phyloP scores from a whole-genome alignment of 805 yeast species.

The Suhomyces tanzawaensis region DNA sequence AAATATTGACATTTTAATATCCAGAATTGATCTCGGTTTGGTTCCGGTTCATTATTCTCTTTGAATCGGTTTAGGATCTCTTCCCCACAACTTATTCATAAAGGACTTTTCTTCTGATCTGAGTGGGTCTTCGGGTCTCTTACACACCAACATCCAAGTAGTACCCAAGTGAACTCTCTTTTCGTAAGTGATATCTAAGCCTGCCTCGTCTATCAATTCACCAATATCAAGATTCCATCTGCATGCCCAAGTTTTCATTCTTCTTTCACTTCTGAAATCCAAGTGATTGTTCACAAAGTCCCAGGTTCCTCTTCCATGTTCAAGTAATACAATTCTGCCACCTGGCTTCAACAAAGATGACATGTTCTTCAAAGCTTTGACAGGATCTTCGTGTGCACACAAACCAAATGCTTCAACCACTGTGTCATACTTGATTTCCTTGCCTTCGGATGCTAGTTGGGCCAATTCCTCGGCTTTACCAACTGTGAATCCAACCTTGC shows the following conservation, averaged over 20 bases:
- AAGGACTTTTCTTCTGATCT: slow-evolving; percentile 42
- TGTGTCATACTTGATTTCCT: slow-evolving; percentile 73
- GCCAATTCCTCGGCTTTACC: slow-evolving; percentile 85
- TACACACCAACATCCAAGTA: slow-evolving; percentile 81
- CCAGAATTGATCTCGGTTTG: too few relatives aligned
- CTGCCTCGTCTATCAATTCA: slow-evolving; percentile 78
- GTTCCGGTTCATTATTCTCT: slow-evolving; percentile 10
- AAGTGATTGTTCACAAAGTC: slow-evolving; percentile 73
- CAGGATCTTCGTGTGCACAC: slow-evolving; percentile 95
- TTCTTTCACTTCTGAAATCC: slow-evolving; percentile 78
- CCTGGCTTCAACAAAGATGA: slow-evolving; percentile 73
- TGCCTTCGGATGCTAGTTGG: slow-evolving; percentile 44
- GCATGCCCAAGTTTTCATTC: slow-evolving; percentile 93
- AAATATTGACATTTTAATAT: too few relatives aligned
- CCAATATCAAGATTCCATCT: slow-evolving; percentile 96
- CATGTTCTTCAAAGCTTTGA: slow-evolving; percentile 74
- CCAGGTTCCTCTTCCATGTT: slow-evolving; percentile 88
- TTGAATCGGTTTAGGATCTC: slow-evolving; percentile 27
- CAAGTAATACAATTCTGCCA: slow-evolving; percentile 83
- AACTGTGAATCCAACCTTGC: slow-evolving; percentile 80
- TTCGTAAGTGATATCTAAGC: slow-evolving; percentile 77
- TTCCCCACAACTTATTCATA: slow-evolving; percentile 40
- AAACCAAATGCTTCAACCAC: slow-evolving; percentile 92
- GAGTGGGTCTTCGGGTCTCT: slow-evolving; percentile 65
- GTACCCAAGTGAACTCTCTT: slow-evolving; percentile 87